phyloP scores from a whole-genome alignment of 352 stramenopile genomes.

The Pythium sukuiense region DNA sequence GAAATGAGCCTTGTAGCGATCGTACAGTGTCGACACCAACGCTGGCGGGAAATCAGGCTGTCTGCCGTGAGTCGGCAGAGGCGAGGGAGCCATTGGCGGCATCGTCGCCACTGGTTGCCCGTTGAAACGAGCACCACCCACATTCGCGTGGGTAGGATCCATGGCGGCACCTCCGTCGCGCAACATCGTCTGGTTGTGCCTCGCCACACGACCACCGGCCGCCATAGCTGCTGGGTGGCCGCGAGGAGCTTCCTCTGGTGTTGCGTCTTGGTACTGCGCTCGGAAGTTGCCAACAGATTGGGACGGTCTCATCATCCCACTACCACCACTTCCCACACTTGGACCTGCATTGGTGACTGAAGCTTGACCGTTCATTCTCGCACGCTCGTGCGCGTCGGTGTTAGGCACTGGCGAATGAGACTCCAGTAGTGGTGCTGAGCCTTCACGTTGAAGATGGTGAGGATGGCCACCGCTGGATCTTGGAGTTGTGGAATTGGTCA shows the following conservation, averaged over 20 bases:
- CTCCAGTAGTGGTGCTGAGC: constrained; percentile 16
- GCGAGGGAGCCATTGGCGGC: background rate
- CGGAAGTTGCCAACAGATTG: constrained; percentile 80
- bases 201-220: background rate
- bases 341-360: background rate
- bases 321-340: background rate
- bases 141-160: background rate
- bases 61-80: constrained; percentile 45
- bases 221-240: background rate
- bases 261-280: constrained; percentile 46
- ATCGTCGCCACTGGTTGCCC: background rate
- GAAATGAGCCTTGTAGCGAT: constrained; percentile 67
- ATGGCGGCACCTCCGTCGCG: background rate
- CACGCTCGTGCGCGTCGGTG: background rate
- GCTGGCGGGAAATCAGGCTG: constrained; percentile 51
- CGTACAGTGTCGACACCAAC: constrained; percentile 65
- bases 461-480: constrained; percentile 6
- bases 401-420: background rate
- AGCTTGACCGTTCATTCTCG: background rate
- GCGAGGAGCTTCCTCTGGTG: background rate
- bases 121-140: background rate
- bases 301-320: constrained; percentile 48
- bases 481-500: constrained; percentile 5
- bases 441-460: constrained; percentile 13
- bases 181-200: background rate